phyloP scores from a whole-genome alignment of 495 filamentous ascomycete species.

The Penicillium argentinense region DNA sequence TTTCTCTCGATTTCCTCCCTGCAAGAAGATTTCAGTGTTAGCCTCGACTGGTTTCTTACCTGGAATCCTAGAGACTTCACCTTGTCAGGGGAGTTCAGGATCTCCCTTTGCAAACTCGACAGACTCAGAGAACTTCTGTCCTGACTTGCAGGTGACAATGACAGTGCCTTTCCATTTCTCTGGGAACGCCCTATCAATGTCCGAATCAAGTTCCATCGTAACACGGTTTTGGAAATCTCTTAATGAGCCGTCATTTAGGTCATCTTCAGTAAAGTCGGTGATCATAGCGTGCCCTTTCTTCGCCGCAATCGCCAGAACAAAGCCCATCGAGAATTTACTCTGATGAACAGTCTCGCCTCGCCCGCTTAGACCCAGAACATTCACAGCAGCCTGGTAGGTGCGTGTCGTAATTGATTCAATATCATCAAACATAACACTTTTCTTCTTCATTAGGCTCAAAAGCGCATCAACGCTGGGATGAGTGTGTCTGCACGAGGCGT shows the following conservation, averaged over 20 bases:
- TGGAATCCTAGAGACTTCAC: conserved; percentile 11
- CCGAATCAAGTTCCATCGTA: conserved; percentile 27
- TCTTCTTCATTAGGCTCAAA: conserved; percentile 29
- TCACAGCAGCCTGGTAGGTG: conserved; percentile 35
- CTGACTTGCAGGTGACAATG: conserved; percentile 29
- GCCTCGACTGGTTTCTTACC: not conserved
- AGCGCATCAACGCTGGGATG: conserved; percentile 38
- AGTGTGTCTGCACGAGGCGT: conserved; percentile 38
- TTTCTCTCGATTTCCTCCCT: conserved; percentile 32
- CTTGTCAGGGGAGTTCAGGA: conserved; percentile 31
- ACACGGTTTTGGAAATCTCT: conserved; percentile 32
- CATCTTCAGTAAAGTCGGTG: conserved; percentile 35
- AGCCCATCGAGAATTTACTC: conserved; percentile 42
- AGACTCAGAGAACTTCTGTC: conserved; percentile 24
- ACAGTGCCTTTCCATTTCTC: conserved; percentile 33
- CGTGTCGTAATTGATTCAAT: conserved; percentile 28
- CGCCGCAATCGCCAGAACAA: conserved; percentile 37
- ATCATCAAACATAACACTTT: conserved; percentile 28
- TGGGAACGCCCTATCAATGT: conserved; percentile 34
- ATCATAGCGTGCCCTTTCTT: conserved; percentile 39
- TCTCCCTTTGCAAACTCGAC: conserved; percentile 35
- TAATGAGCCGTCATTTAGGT: conserved; percentile 22
- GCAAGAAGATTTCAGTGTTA: conserved; percentile 1
- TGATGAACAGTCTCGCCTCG: conserved; percentile 36
- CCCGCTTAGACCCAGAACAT: conserved; percentile 32